Conservation (phyloP, 371 early-diverging fungal species). For the Batkoa obscura region DNA sequence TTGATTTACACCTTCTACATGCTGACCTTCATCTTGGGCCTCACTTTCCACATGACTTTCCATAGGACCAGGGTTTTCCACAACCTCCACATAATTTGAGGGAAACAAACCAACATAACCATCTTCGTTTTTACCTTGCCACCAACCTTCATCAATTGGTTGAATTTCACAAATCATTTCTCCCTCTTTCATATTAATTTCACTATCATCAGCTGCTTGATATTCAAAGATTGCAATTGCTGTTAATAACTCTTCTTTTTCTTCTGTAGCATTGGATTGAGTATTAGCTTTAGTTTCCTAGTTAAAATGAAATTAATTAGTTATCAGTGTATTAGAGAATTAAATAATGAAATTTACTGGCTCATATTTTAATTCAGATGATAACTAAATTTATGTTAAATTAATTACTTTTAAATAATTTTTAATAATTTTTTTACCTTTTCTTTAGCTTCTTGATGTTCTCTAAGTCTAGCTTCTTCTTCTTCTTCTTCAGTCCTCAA, state of each 20-base stretch:
- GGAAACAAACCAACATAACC: conserved; percentile 52
- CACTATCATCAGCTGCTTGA: conserved; percentile 36
- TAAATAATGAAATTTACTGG: too few relatives aligned
- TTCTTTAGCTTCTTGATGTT: conserved; percentile 8
- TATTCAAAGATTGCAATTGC: conserved; percentile 40
- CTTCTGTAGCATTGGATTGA: background rate
- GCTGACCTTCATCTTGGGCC: background rate
- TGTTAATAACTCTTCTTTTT: background rate
- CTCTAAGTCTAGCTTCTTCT: background rate
- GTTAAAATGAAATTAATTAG: too few relatives aligned
- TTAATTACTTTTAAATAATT: too few relatives aligned
- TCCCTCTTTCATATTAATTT: conserved; percentile 44
- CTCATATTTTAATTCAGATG: too few relatives aligned
- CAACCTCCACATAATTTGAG: conserved; percentile 52
- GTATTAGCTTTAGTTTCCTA: background rate
- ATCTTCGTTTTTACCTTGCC: conserved; percentile 37
- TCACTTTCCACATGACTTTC: background rate
- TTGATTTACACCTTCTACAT: background rate
- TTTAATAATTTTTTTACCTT: too few relatives aligned
- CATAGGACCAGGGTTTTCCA: conserved; percentile 6
- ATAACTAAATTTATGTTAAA: too few relatives aligned
- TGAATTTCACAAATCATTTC: conserved; percentile 51
- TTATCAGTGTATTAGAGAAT: too few relatives aligned
- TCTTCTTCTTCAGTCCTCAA: too few relatives aligned
- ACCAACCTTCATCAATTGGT: conserved; percentile 71